Evolutionary conservation across 1,284 basidiomycete species (phyloP), one percentile per base, ranked within the genome.

Genomic region (Puccinia coronata): DNA sequence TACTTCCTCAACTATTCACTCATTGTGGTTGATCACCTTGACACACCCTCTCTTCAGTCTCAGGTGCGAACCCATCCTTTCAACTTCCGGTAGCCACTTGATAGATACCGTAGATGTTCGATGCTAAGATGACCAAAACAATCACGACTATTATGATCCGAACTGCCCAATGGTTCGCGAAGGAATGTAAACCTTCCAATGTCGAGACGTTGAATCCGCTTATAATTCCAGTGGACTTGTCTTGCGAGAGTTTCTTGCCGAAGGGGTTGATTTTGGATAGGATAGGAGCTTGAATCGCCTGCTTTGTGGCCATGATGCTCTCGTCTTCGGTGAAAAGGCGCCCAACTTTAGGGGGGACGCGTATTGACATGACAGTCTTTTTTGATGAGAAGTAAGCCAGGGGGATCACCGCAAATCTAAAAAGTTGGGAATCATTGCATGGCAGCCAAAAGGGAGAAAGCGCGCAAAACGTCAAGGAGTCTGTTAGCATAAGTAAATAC

Each of bases 381-480:
- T 39, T 47, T 14, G 61, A 63, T 3, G 76, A 55, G 53, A 79
- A 79, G 23, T 53, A 69, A 9, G 65, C 76, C 14, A 79, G 65
- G 9, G 76, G 76, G 31, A 79, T 79, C 28, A 70, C 67, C 34
- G 65, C 61, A 47, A 79, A 79, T 28, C 76, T 79, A n/a, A 36
- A 51, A 8, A 9, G 43, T 8, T 36, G 39, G 28, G 23, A 23
- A 18, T 2, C 8, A 43, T 41, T n/a, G 8, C 4, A 20, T 31
- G 59, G n/a, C n/a, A n/a, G n/a, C n/a, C n/a, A n/a, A n/a, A n/a
- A n/a, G n/a, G n/a, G n/a, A n/a, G n/a, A n/a, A n/a, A 57, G 9
- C 11, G 9, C 43, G 43, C 43, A 47, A 47, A 8, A 47, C 23
- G 18, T 16, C 55, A 61, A 36, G 11, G 11, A 28, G 31, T 36